Evolutionary conservation across 371 early-diverging fungal species (phyloP), one percentile per base, ranked within the genome.

Genomic region (Mucor lusitanicus): DNA sequence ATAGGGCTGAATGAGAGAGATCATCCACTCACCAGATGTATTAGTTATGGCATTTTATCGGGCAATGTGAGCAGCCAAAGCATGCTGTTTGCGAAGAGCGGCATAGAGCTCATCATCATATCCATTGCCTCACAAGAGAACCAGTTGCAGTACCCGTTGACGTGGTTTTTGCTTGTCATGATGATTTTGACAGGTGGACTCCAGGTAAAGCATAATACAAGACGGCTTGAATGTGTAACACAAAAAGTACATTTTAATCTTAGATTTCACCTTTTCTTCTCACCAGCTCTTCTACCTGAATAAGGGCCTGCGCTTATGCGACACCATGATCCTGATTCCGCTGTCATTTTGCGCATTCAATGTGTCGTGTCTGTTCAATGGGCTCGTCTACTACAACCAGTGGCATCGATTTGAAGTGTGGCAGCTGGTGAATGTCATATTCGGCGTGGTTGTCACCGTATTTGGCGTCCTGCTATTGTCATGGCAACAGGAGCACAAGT

Each of bases 301-400:
- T 78, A 88, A 88, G 46, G 91, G 91, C 1, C 67, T 93, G 23
- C 80, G 85, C 32, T 68, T 91, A 25, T 91, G 91, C 72, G 91
- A 90, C 77, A 93, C 92, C 39, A 83, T 92, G 28, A 79, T 92
- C 28, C 78, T 91, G 46, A 84, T 92, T 12, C 93, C 93, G 13
- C 79, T 91, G 39, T 87, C 90, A 2, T 93, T 89, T 69, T 91
- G 92, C 59, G 85, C 91, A 63, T 90, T 89, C 74, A 91, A 91
- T 63, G 81, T 92, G 25, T 89, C 91, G 3, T 88, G 90, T 19
- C 78, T 93, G 50, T 82, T 91, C 65, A 93, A 90, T 69, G 92
- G 92, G 6, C 74, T 93, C 30, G 88, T 92, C 8, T 93, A 93
- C 65, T 93, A 90, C 69, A 76, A 91, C 76, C 93, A 92, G 78